Evolutionary conservation across 2,329 filamentous ascomycete genomes (phyloP), one percentile per base, ranked within the genome.

Genomic region (Penicillium fuscoglaucum): DNA sequence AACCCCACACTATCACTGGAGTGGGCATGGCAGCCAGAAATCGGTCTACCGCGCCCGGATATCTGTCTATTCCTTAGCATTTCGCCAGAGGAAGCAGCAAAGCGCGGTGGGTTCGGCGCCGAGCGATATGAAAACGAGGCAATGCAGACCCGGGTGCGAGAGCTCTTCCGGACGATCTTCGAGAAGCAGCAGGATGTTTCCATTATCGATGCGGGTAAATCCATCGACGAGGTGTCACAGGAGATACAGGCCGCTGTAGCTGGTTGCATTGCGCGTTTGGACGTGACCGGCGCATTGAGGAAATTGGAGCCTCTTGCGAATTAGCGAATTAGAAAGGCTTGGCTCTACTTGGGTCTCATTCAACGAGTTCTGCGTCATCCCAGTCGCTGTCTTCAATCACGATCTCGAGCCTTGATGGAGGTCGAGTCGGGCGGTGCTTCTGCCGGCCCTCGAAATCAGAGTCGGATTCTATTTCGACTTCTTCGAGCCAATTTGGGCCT

Each of bases 111-210:
- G 0, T 99, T 88, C 80, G 95, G 95, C 1, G 84, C 83, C 19
- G 95, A 99, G 80, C 83, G 90, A 62, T 99, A 98, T 70, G 95
- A 99, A 78, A 89, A 86, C 72, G 84, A 83, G 59, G 86, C 87
- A 69, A 90, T 96, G 85, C 95, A 99, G 78, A 80, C 83, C 60
- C 83, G 86, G 10, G 95, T 98, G 15, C 80, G 90, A 21, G 83
- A 87, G 61, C 73, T 96, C 50, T 97, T 96, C 73, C 83, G 77
- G 41, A 77, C 78, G 13, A 68, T 88, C 64, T 76, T 81, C 61
- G 66, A 74, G 55, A 68, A 71, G 39, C 78, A 79, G 51, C 80
- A 82, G 58, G 77, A 77, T 28, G 79, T 87, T 56, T 74, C 78
- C 33, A 71, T 78, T 6, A 76, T 88, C 49, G 78, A 88, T 76